A percentile compares a stretch with the other conserved stretches of the same genome.
Conservation (phyloP, 2,329 filamentous ascomycete genomes). For the Albifimbria verrucaria region DNA sequence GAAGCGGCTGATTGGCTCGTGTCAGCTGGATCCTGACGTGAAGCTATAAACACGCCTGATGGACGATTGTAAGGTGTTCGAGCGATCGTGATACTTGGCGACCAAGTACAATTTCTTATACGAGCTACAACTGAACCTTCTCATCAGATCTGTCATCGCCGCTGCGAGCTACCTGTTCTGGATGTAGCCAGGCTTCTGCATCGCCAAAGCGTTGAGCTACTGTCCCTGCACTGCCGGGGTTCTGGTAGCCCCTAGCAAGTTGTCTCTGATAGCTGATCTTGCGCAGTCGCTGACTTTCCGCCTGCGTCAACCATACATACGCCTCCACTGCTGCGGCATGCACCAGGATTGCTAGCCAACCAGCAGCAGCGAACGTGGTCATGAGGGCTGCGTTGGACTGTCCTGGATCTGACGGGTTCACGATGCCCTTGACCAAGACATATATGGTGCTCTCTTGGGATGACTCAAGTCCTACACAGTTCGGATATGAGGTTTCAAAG, state of each 20-base stretch:
- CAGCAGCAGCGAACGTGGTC: neutral
- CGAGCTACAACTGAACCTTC: neutral
- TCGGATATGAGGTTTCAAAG: neutral
- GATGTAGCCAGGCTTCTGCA: neutral
- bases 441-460: neutral
- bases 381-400: neutral
- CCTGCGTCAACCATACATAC: neutral
- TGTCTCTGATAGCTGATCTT: neutral
- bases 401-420: neutral
- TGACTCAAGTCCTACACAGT: neutral
- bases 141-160: neutral
- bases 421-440: neutral
- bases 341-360: neutral
- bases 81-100: neutral
- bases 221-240: neutral
- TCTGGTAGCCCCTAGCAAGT: neutral
- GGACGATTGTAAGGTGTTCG: neutral
- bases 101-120: neutral
- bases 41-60: neutral
- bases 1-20: neutral
- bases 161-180: neutral
- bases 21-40: neutral
- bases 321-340: neutral
- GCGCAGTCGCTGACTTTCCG: neutral
- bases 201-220: neutral